phyloP scores from a whole-genome alignment of 257 asterid species.

The Solanum chilense region DNA sequence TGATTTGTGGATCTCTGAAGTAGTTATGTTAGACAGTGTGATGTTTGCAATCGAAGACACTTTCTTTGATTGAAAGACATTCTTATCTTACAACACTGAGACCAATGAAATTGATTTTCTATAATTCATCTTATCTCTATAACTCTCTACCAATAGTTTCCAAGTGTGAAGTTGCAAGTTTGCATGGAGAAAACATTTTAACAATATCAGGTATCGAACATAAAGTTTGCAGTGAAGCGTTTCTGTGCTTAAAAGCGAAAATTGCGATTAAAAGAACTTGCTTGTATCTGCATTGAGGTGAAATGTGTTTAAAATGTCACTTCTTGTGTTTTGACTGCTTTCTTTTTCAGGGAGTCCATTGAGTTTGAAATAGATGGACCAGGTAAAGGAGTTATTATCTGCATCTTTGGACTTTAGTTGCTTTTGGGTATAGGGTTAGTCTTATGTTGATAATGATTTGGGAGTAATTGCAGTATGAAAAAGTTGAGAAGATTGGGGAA shows the following conservation, averaged over 20 bases:
- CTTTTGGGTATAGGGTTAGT: not conserved
- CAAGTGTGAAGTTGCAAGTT: not conserved
- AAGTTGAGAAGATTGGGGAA: slow-evolving; percentile 96
- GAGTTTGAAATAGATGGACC: slow-evolving; percentile 51
- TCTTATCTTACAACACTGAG: not conserved
- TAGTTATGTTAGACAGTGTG: not conserved
- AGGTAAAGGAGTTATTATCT: slow-evolving; percentile 31
- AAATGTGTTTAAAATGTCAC: not conserved
- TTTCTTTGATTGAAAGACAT: not conserved
- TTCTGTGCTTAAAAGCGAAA: not conserved
- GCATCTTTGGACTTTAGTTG: not conserved
- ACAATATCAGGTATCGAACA: not conserved
- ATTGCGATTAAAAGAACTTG: not conserved
- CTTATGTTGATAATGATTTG: slow-evolving; percentile 4
- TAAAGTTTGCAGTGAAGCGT: not conserved
- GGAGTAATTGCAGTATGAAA: slow-evolving; percentile 56
- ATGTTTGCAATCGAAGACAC: not conserved
- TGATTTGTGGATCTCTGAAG: not conserved
- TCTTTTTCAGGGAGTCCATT: slow-evolving; percentile 11
- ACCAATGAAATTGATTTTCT: not conserved
- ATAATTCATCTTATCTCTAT: not conserved
- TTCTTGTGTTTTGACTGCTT: not conserved
- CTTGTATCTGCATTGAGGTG: not conserved
- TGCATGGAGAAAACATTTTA: not conserved
- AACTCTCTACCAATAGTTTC: not conserved